phyloP scores from a whole-genome alignment of 495 filamentous ascomycete species.

The Immersiella caudata region DNA sequence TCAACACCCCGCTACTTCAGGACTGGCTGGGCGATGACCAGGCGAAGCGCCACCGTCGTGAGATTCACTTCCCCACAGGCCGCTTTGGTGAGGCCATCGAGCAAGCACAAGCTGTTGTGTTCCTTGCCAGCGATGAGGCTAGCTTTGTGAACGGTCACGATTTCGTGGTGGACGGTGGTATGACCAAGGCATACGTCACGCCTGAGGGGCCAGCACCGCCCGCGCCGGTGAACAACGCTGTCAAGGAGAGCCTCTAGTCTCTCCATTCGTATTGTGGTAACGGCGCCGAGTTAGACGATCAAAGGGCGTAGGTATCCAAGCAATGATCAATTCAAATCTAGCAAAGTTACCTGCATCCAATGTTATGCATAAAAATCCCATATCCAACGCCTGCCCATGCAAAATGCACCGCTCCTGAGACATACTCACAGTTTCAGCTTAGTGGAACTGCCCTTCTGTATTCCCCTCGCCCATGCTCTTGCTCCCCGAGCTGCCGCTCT shows the following conservation, averaged over 20 bases:
- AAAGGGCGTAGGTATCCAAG: neutral
- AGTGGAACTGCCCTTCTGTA: slow-evolving; percentile 65
- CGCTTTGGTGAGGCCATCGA: slow-evolving; percentile 95
- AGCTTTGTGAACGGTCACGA: slow-evolving; percentile 91
- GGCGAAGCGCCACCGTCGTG: slow-evolving; percentile 79
- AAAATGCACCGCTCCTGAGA: neutral
- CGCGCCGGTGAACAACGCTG: slow-evolving; percentile 71
- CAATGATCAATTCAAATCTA: neutral
- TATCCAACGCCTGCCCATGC: slow-evolving; percentile 2
- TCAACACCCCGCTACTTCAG: slow-evolving; percentile 87
- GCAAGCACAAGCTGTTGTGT: slow-evolving; percentile 91
- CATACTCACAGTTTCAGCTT: neutral
- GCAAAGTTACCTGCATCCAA: neutral
- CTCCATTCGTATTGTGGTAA: neutral
- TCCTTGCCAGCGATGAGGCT: slow-evolving; percentile 91
- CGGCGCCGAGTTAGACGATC: neutral
- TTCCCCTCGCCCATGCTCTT: slow-evolving; percentile 86
- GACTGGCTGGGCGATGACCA: slow-evolving; percentile 92
- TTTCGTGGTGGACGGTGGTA: slow-evolving; percentile 95
- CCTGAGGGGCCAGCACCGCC: slow-evolving; percentile 75
- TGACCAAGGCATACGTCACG: slow-evolving; percentile 95
- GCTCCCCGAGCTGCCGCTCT: slow-evolving; percentile 82
- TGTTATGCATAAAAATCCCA: neutral
- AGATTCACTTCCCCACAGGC: slow-evolving; percentile 94
- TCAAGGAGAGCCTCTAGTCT: slow-evolving; percentile 37